Conservation (phyloP, 192 early-diverging fungal genomes). For the Coemansia nantahalensis region DNA sequence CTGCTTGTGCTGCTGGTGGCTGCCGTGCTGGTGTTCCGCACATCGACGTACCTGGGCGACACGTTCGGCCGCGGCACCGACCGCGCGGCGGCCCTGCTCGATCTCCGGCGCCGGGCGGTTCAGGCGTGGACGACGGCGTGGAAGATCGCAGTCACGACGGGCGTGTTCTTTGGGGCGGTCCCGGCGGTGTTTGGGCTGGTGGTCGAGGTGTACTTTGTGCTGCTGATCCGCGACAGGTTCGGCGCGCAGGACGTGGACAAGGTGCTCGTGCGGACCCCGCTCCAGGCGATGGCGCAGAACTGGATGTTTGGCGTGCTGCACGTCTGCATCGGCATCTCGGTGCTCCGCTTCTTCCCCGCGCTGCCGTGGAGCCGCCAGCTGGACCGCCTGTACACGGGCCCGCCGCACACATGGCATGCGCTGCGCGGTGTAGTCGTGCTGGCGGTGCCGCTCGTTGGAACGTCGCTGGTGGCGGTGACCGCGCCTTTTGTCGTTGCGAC, state of each 20-base stretch:
- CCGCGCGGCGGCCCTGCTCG: slow-evolving; percentile 2
- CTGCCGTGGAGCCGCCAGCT: slow-evolving; percentile 12
- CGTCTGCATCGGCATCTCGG: slow-evolving; percentile 23
- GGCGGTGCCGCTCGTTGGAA: slow-evolving; percentile 18
- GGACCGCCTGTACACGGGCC: slow-evolving; percentile 29
- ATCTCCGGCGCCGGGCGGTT: slow-evolving; percentile 6
- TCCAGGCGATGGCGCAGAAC: slow-evolving; percentile 30
- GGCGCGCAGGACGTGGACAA: background rate
- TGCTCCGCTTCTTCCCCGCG: slow-evolving; percentile 26
- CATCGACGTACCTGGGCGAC: background rate
- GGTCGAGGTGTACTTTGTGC: slow-evolving; percentile 38
- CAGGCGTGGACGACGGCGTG: slow-evolving; percentile 14
- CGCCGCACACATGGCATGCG: slow-evolving; percentile 40
- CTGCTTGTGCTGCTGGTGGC: slow-evolving; percentile 54
- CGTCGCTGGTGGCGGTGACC: background rate
- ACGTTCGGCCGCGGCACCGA: background rate
- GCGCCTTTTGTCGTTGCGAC: slow-evolving; percentile 26
- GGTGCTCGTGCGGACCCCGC: slow-evolving; percentile 12
- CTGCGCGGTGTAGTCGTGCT: slow-evolving; percentile 19
- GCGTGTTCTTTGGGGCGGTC: slow-evolving; percentile 24
- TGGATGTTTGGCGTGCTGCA: slow-evolving; percentile 43
- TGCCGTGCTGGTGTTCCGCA: slow-evolving; percentile 13
- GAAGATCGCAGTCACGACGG: slow-evolving; percentile 7
- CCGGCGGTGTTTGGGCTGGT: slow-evolving; percentile 35
- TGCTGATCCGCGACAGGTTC: slow-evolving; percentile 20